Evolutionary conservation across 352 stramenopile genomes (phyloP), one percentile per base, ranked within the genome.

Genomic region (Pythium folliculosum): DNA sequence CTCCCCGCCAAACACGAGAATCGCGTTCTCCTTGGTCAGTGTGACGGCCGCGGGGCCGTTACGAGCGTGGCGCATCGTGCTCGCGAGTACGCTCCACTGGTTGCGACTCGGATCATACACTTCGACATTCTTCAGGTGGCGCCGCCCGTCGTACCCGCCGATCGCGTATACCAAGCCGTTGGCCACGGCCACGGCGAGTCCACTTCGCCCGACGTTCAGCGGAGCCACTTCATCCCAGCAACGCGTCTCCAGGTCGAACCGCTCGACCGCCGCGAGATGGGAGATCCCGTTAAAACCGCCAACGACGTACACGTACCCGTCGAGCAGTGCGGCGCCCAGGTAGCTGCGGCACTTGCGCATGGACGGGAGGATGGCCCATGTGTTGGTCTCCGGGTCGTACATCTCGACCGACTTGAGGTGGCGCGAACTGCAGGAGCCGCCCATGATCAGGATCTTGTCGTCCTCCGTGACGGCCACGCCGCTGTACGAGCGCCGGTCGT

Each of bases 211-310:
- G 30, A 80, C 75, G 10, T 73, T 73, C 16, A 92, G 60, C 5
- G 79, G 72, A 17, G 80, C 71, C 38, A 89, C 72, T 37, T 78
- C 62, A 38, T 91, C 79, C 84, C 84, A 92, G 35, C 68, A 43
- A 6, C 78, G 70, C 1, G 68, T 77, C 40, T 74, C 25, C 3
- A 87, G 22, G 55, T 88, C 63, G 32, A 86, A 91, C 4, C 81
- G 67, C 59, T 93, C 84, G 21, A 91, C 82, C 0, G 75, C 79
- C 0, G 70, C 72, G 5, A 91, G 60, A 50, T 93, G 82, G 1
- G 73, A 71, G n/a, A 81, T 76, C 0, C 84, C 84, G 55, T 93
- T 91, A 60, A 91, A 93, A 0, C 84, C 84, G 2, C 84, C 84
- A 2, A 93, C 75, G 0, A 72, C 81, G 56, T 90, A 93, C 43